Conservation (phyloP, 75 land plant species). For the Selaginella moellendorffii region DNA sequence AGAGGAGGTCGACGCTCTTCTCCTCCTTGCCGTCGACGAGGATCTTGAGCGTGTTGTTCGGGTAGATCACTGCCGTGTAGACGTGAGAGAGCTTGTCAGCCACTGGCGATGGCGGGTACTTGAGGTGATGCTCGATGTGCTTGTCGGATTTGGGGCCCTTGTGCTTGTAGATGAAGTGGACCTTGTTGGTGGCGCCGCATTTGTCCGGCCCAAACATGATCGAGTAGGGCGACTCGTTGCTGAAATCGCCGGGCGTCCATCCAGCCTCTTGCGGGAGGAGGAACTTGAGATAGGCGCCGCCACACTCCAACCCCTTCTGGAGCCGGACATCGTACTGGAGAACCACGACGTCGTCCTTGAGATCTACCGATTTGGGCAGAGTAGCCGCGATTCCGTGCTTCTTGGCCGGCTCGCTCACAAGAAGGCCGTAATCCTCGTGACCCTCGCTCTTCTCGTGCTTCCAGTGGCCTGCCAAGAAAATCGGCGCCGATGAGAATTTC, state of each 20-base stretch:
- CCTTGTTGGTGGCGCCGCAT: constrained; percentile 92
- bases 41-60: constrained; percentile 43
- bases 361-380: constrained; percentile 38
- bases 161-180: constrained; percentile 83
- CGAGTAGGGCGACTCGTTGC: constrained; percentile 79
- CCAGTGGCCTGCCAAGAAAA: constrained; percentile 58
- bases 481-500: background rate
- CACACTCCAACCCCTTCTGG: constrained; percentile 86
- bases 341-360: constrained; percentile 46
- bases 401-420: constrained; percentile 78
- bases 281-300: constrained; percentile 86
- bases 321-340: constrained; percentile 75
- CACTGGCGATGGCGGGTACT: constrained; percentile 68
- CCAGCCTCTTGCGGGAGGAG: constrained; percentile 74
- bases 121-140: constrained; percentile 81
- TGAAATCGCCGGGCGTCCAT: constrained; percentile 56
- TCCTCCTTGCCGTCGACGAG: constrained; percentile 82
- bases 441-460: constrained; percentile 89
- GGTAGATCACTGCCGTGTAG: constrained; percentile 68
- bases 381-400: constrained; percentile 81
- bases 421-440: constrained; percentile 92
- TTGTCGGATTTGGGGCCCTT: constrained; percentile 71
- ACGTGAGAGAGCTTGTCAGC: constrained; percentile 73
- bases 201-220: constrained; percentile 99
- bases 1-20: constrained; percentile 44